phyloP scores from a whole-genome alignment of 129 eudicot genomes.

The Ambrosia trifida region DNA sequence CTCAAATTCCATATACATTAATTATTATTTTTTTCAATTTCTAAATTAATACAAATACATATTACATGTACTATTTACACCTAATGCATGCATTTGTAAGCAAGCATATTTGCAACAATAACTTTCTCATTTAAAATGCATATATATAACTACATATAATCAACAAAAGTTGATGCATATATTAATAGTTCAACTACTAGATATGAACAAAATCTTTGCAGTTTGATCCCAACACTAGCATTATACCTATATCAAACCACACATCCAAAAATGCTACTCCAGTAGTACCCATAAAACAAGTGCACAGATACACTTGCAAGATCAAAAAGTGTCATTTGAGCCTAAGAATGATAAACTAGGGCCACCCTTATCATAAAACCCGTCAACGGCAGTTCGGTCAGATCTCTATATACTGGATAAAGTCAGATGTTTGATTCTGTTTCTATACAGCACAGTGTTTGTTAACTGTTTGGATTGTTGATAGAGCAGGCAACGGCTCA shows the following conservation, averaged over 20 bases:
- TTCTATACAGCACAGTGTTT: neutral
- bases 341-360: slow-evolving; percentile 9
- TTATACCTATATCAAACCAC: neutral
- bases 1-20: too few species aligned
- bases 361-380: neutral
- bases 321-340: slow-evolving; percentile 19
- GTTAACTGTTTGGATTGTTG: slow-evolving; percentile 21
- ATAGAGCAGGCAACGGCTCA: neutral
- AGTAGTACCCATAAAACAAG: neutral
- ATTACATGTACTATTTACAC: too few species aligned
- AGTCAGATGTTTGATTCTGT: neutral
- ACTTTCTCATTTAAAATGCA: neutral
- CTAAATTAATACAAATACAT: too few species aligned
- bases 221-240: slow-evolving; percentile 7
- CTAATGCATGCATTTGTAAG: too few species aligned
- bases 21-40: too few species aligned
- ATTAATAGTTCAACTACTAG: slow-evolving; percentile 10
- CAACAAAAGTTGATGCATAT: slow-evolving; percentile 21
- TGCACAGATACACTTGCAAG: neutral
- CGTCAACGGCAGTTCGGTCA: neutral
- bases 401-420: slow-evolving; percentile 5
- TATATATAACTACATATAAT: too few species aligned
- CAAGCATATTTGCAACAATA: neutral
- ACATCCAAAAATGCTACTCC: slow-evolving; percentile 22
- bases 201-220: slow-evolving; percentile 10